Base-by-base conservation (phyloP, 345 rosid genomes). In the Euclidium syriacum region DNA sequence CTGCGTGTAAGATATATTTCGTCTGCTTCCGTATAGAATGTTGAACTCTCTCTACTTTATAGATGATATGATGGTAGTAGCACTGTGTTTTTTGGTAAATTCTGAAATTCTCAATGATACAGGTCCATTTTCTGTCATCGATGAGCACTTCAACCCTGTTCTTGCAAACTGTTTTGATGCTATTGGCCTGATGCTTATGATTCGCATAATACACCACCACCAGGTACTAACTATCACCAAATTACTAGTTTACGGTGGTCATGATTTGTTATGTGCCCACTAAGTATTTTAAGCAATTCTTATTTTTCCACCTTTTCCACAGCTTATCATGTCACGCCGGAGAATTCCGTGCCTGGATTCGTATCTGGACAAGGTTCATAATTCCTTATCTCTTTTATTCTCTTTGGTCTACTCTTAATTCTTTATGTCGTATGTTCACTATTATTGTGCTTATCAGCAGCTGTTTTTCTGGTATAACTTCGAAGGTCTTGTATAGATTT, bases 61-160 rank as follows among this genome's bases (percentile, higher is more conserved):
- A 56, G 10, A 11, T 19, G 36, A 47, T 54, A 64, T 19, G 49
- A 57, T 18, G 52, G 23, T 71, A 7, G 41, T 48, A 49, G 36
- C 63, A 24, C n/a, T 12, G 32, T 33, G 12, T 44, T 27, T 39
- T 22, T 14, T 30, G 57, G 25, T 62, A 12, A 38, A 34, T 26
- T 34, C 15, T 66, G 17, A 24, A n/a, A 43, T 14, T 36, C 19
- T 66, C 24, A 27, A 34, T 53, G 38, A 39, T 36, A 70, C 86
- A 90, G 99, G 99, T 80, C 99, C 99, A 57, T 85, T 90, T 83
- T 85, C 90, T 61, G 99, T 90, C 64, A 81, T 94, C 25, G 97
- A 90, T 51, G 97, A 94, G 59, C 97, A 94, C 79, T 85, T 94
- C 73, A 84, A 73, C 79, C 75, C 87, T 27, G 77, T 90, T 58